Percentiles rank a stretch among this genome's conserved stretches.
Conservation (phyloP, 768 basidiomycete species). For the Lactarius hengduanensis region DNA sequence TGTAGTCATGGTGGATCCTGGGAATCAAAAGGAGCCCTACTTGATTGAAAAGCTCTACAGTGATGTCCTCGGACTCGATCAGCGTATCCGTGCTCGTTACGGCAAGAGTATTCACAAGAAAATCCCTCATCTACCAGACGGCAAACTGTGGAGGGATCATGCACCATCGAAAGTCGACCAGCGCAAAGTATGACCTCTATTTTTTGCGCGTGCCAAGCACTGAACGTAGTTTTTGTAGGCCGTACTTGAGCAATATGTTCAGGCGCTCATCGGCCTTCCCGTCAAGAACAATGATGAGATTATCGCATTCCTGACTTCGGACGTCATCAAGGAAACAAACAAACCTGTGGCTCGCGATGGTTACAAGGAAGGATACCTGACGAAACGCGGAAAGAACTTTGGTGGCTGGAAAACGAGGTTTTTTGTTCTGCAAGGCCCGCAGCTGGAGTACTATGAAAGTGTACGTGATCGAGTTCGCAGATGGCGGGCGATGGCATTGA, state of each 20-base stretch:
- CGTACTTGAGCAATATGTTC: conserved; percentile 82
- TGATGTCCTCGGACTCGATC: conserved; percentile 87
- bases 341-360: conserved; percentile 77
- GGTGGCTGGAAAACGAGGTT: conserved; percentile 97
- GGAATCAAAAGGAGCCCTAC: conserved; percentile 69
- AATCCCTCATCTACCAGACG: conserved; percentile 82
- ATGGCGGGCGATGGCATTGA: conserved; percentile 7
- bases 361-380: conserved; percentile 93
- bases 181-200: conserved; percentile 67
- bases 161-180: conserved; percentile 97
- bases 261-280: conserved; percentile 75
- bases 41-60: conserved; percentile 92
- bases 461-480: conserved; percentile 53
- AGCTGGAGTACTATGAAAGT: conserved; percentile 92
- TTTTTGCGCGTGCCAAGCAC: conserved; percentile 19
- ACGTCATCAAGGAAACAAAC: conserved; percentile 73
- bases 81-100: conserved; percentile 55
- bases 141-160: conserved; percentile 94
- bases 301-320: conserved; percentile 89
- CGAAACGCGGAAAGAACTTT: conserved; percentile 96
- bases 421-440: conserved; percentile 89
- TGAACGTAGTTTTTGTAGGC: conserved; percentile 42
- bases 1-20: conserved; percentile 71
- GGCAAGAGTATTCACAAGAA: conserved; percentile 74
- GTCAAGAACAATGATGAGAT: conserved; percentile 87